Evolutionary conservation across 768 basidiomycete species (phyloP), one percentile per base, ranked within the genome.

Genomic region (Pleurotus tuber-regium): DNA sequence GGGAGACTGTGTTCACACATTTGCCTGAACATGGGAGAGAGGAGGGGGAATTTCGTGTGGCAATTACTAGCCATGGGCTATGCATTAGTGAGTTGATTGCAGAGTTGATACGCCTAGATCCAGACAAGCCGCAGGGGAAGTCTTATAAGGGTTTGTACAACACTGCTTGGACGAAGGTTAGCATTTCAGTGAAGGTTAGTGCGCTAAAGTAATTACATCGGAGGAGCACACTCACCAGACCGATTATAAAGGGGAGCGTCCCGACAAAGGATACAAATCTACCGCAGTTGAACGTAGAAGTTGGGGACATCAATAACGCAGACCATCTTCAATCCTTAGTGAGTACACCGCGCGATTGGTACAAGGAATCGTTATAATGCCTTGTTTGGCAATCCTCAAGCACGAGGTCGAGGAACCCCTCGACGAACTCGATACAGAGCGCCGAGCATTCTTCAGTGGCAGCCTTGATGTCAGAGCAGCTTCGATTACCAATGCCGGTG

Each of bases 131-230:
- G 7, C 61, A 64, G 7, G 71, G 68, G 25, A 61, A 59, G 25
- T 66, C 50, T 26, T 73, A 66, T 52, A 68, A 55, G 52, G 86
- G 87, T 2, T 64, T 89, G 46, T 33, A 70, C 54, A 90, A 89
- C 59, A 89, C 88, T 0, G 87, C 83, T n/a, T 90, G 87, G 88
- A 82, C 80, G 26, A 72, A 86, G 43, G 71, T 78, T 9, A 70
- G 71, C 43, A 78, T 64, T 41, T 71, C 62, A 53, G 62, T 63
- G 58, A 77, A 76, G 77, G 84, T 70, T 53, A 44, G 63, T 11
- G 4, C 40, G 11, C n/a, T n/a, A n/a, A n/a, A n/a, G n/a, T n/a
- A n/a, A n/a, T n/a, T n/a, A n/a, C n/a, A n/a, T n/a, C n/a, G n/a
- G n/a, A n/a, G n/a, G n/a, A n/a, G n/a, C n/a, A n/a, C n/a, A n/a